phyloP scores from a whole-genome alignment of 163 green algal species.

The Scenedesmus sp. region DNA sequence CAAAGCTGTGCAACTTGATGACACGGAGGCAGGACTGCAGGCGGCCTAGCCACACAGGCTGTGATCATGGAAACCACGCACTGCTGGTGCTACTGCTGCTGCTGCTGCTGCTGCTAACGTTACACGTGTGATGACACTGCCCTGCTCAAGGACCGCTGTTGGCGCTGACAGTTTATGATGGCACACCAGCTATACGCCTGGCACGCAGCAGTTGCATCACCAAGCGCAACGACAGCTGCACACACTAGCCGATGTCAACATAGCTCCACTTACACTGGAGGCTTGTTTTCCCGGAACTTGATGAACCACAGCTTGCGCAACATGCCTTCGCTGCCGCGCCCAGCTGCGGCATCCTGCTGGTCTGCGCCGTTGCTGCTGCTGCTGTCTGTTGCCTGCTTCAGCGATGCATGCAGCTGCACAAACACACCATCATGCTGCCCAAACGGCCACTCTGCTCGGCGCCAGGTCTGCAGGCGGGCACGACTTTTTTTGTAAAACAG shows the following conservation, averaged over 20 bases:
- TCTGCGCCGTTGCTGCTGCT: slow-evolving; percentile 5
- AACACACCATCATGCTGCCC: slow-evolving; percentile 50
- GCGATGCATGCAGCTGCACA: slow-evolving; percentile 47
- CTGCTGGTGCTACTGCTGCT: background rate
- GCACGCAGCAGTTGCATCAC: background rate
- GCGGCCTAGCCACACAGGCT: too few species aligned
- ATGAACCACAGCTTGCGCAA: slow-evolving; percentile 47
- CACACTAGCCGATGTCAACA: background rate
- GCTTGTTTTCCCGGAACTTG: background rate
- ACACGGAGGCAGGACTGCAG: too few species aligned
- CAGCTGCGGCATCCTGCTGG: background rate
- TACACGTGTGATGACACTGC: background rate
- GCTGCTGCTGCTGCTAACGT: background rate
- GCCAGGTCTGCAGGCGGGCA: slow-evolving; percentile 47
- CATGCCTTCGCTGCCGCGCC: background rate
- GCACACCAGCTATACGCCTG: background rate
- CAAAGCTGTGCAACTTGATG: too few species aligned
- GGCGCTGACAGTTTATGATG: background rate
- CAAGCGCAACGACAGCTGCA: too few species aligned
- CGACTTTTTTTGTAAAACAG: too few species aligned
- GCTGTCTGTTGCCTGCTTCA: background rate
- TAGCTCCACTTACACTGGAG: slow-evolving; percentile 17
- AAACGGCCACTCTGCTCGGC: slow-evolving; percentile 6
- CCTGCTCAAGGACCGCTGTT: background rate
- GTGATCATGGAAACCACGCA: background rate